These are phyloP conservation scores for Chondrostereum purpureum DNA, from an alignment of 1,284 basidiomycete species.

Conservation along the genomic window DNA sequence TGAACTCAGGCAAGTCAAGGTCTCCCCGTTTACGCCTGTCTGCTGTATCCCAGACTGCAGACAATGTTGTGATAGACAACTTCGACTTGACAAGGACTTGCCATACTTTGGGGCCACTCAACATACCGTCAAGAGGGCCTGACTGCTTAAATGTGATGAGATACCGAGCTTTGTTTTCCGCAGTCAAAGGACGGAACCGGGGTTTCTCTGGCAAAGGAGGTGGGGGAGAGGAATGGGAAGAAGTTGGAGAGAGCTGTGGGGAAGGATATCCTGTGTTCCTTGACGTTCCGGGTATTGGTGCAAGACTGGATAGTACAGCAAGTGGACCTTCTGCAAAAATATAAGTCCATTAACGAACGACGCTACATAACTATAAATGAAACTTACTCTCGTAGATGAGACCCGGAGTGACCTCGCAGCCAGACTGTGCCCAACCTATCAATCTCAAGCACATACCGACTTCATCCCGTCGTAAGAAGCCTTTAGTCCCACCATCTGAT, in stretches of 20 bases:
- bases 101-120: conserved; percentile 9
- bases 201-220: background rate
- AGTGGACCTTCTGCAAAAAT: background rate
- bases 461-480: conserved; percentile 44
- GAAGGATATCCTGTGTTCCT: background rate
- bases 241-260: background rate
- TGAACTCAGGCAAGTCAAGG: conserved; percentile 8
- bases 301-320: background rate
- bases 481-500: conserved; percentile 52
- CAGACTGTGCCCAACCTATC: conserved; percentile 55
- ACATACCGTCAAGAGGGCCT: conserved; percentile 15
- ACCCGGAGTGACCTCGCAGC: conserved; percentile 28
- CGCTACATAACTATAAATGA: conserved; percentile 17
- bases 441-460: conserved; percentile 51
- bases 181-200: background rate
- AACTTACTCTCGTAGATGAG: conserved; percentile 23
- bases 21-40: conserved; percentile 3
- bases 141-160: conserved; percentile 15
- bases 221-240: background rate
- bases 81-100: conserved; percentile 9
- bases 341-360: conserved; percentile 5
- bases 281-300: background rate
- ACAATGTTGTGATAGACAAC: conserved; percentile 5
- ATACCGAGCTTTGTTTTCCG: conserved; percentile 9
- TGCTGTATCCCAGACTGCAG: conserved; percentile 11